Percentiles rank a stretch among this genome's conserved stretches.
phyloP scores from a whole-genome alignment of 1,139 yeast genomes.

The Citeromyces siamensis region DNA sequence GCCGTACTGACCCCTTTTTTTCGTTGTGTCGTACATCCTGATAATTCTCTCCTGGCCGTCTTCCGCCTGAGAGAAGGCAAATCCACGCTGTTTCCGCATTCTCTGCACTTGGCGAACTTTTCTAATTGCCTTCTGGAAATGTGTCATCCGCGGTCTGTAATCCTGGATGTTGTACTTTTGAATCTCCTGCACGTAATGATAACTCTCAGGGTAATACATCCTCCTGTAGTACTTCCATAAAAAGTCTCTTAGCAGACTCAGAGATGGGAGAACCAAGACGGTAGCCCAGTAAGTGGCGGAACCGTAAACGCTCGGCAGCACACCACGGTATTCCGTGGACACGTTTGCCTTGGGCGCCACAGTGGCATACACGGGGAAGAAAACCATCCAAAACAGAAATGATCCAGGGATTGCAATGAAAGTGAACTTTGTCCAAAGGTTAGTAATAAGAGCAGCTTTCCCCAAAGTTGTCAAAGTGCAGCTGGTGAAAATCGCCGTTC shows the following conservation, averaged over 20 bases:
- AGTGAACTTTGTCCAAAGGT: conserved; percentile 93
- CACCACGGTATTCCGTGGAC: conserved; percentile 78
- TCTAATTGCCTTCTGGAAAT: conserved; percentile 93
- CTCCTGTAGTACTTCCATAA: conserved; percentile 93
- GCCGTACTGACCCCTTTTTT: conserved; percentile 41
- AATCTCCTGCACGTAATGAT: conserved; percentile 93
- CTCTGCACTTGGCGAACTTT: conserved; percentile 97
- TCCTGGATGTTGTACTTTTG: conserved; percentile 93
- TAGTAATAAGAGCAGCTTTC: conserved; percentile 86
- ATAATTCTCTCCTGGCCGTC: conserved; percentile 88
- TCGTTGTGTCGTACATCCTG: conserved; percentile 90
- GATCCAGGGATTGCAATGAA: conserved; percentile 93
- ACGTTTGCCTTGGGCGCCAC: conserved; percentile 79
- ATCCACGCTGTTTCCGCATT: conserved; percentile 96
- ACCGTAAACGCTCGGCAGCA: conserved; percentile 64
- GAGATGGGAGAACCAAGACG: conserved; percentile 57
- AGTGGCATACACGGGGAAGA: conserved; percentile 79
- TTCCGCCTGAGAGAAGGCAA: conserved; percentile 95
- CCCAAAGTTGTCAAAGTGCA: conserved; percentile 86
- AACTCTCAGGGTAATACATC: conserved; percentile 81
- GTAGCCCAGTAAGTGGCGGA: conserved; percentile 79
- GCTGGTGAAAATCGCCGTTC: conserved; percentile 79
- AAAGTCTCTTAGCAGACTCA: conserved; percentile 79
- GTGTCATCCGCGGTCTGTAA: conserved; percentile 90
- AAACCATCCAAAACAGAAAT: conserved; percentile 66